Evolutionary conservation across 345 rosid species (phyloP).

Genomic region (Populus simonii): DNA sequence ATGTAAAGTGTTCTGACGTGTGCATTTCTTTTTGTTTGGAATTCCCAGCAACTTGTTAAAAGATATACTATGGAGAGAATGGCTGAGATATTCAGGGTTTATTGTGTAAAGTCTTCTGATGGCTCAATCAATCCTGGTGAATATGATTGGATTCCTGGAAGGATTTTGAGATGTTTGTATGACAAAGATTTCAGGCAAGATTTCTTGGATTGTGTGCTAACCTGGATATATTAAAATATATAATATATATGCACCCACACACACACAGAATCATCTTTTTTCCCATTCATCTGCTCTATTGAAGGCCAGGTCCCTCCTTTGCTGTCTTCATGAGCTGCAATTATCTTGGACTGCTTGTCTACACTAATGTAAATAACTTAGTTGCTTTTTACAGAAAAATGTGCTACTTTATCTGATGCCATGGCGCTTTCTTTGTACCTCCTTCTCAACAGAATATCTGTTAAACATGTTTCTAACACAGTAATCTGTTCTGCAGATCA

Average conservation of each 20-base stretch:
- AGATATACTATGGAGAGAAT: constrained; percentile 86
- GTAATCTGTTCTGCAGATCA: constrained; percentile 62
- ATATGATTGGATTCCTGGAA: constrained; percentile 97
- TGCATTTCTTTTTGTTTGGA: constrained; percentile 8
- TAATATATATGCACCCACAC: not conserved
- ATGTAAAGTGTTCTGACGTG: constrained; percentile 3
- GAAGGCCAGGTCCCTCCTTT: not conserved
- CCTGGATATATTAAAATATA: not conserved
- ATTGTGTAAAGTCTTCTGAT: constrained; percentile 52
- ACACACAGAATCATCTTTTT: not conserved
- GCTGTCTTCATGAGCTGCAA: not conserved
- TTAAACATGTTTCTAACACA: constrained; percentile 14
- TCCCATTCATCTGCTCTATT: not conserved
- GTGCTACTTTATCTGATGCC: not conserved
- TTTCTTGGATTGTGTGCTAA: constrained; percentile 4
- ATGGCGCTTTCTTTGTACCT: constrained; percentile 1
- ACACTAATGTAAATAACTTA: not conserved
- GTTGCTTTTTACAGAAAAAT: not conserved
- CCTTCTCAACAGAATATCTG: not conserved
- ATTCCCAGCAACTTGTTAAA: constrained; percentile 73
- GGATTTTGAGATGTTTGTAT: constrained; percentile 82
- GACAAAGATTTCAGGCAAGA: constrained; percentile 91
- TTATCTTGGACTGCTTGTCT: not conserved
- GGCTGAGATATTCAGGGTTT: constrained; percentile 68
- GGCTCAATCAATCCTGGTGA: constrained; percentile 43